Evolutionary conservation across 108 stramenopile species (phyloP).

Genomic region (Skeletonema grethae): DNA sequence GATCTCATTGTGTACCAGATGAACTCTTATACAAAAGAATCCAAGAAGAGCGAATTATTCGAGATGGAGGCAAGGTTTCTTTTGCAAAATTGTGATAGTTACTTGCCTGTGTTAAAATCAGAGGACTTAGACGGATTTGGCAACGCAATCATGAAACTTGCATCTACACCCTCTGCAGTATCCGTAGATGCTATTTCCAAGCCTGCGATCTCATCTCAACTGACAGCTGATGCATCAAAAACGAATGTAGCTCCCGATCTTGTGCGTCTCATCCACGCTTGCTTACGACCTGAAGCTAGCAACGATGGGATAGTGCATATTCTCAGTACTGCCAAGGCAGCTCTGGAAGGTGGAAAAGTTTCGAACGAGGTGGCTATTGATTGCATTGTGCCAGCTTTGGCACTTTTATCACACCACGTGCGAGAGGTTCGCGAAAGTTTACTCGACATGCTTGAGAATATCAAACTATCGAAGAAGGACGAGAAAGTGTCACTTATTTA

Average conservation of each 20-base stretch:
- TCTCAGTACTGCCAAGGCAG: constrained; percentile 29
- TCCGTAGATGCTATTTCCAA: constrained; percentile 31
- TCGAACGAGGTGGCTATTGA: constrained; percentile 18
- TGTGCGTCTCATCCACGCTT: constrained; percentile 23
- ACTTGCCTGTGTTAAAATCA: constrained; percentile 7
- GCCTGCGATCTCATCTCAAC: constrained; percentile 28
- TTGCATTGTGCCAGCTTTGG: constrained; percentile 51
- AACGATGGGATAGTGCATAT: constrained; percentile 40
- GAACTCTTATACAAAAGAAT: constrained; percentile 37
- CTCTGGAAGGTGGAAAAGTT: constrained; percentile 20
- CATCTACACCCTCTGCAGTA: constrained; percentile 19
- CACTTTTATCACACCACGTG: constrained; percentile 49
- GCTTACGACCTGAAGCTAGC: constrained; percentile 30
- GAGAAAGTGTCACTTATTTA: constrained; percentile 35
- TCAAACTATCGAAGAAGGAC: constrained; percentile 30
- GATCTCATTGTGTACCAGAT: constrained; percentile 33
- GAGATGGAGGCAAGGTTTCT: constrained; percentile 29
- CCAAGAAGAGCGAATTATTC: constrained; percentile 26
- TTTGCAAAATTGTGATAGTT: constrained; percentile 9
- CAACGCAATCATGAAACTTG: constrained; percentile 18
- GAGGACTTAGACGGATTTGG: constrained; percentile 18
- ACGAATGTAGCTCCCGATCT: constrained; percentile 7
- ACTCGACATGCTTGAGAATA: constrained; percentile 43
- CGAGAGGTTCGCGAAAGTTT: constrained; percentile 48
- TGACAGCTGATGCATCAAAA: constrained; percentile 7